Evolutionary conservation across 2,329 filamentous ascomycete species (phyloP), one percentile per base, ranked within the genome.

Genomic region (Penicillium sumatraense): DNA sequence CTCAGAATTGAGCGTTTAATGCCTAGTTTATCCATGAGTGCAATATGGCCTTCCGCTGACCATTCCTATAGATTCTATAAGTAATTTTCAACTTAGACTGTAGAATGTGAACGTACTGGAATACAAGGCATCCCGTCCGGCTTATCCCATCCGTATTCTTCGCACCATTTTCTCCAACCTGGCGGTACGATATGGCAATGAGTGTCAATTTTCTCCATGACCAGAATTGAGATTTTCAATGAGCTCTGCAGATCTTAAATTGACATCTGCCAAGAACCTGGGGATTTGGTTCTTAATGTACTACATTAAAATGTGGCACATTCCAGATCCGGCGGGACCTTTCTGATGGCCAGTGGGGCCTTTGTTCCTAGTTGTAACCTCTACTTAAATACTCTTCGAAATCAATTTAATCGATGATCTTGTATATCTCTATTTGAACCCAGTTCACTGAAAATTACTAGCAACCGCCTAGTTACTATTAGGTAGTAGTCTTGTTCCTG

Each of bases 121-220:
- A 44, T 44, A 27, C 21, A 42, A 14, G 38, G 38, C 38, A 42
- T 42, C 3, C 38, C 38, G 24, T 44, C 23, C 3, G 21, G 40
- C 11, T 44, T 44, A 26, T 44, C 40, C 40, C 40, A 44, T 9
- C 46, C 31, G 5, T 36, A 11, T n/a, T 49, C 29, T 10, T 49
- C 46, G 10, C 46, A 49, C 46, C 33, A 24, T 38, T 49, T 49
- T 40, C 33, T 49, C 46, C 46, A 49, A 3, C 31, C 46, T 14
- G 20, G 29, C 3, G 46, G 46, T 8, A 38, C 33, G 10, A 49
- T 49, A 18, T 49, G 46, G 31, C 46, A 49, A 26, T 49, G 46
- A 2, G 46, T 49, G 14, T 49, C 46, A 26, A 49, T 49, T 18
- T 48, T 48, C 35, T 49, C 46, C 46, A 49, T 49, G 14, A 20